These are phyloP conservation scores for Microbotryomycetes sp. DNA, from an alignment of 1,284 basidiomycete genomes.

Conservation along the genomic window DNA sequence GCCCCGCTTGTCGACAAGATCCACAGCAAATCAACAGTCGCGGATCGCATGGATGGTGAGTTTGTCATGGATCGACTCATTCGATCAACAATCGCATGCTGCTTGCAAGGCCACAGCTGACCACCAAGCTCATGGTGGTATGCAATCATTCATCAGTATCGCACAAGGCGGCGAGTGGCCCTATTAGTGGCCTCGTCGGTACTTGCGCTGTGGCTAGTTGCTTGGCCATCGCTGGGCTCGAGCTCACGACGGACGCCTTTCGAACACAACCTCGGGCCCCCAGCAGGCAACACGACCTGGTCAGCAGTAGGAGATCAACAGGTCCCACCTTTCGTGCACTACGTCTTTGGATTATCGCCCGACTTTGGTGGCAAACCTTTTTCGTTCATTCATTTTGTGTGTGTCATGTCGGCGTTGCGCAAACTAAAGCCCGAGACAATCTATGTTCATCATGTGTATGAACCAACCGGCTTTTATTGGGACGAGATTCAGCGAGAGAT, in stretches of 20 bases:
- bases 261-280: constrained; percentile 6
- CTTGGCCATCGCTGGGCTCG: no score
- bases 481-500: constrained; percentile 9
- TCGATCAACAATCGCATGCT: neutral
- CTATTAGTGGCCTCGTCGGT: neutral
- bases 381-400: constrained; percentile 31
- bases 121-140: no score
- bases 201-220: neutral
- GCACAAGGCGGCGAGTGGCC: neutral
- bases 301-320: constrained; percentile 4
- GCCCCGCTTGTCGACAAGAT: neutral
- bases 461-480: constrained; percentile 26
- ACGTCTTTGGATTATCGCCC: constrained; percentile 32
- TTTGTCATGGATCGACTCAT: neutral
- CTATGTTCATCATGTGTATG: constrained; percentile 26
- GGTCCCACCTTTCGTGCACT: constrained; percentile 28
- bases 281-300: constrained; percentile 5
- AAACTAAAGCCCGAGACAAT: constrained; percentile 17
- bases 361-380: constrained; percentile 33
- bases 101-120: neutral
- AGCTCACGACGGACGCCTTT: no score
- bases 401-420: constrained; percentile 23
- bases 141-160: neutral
- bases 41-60: neutral
- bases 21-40: neutral